These are phyloP conservation scores for Dipteronia sinensis DNA, from an alignment of 345 rosid species.

Conservation along the genomic window DNA sequence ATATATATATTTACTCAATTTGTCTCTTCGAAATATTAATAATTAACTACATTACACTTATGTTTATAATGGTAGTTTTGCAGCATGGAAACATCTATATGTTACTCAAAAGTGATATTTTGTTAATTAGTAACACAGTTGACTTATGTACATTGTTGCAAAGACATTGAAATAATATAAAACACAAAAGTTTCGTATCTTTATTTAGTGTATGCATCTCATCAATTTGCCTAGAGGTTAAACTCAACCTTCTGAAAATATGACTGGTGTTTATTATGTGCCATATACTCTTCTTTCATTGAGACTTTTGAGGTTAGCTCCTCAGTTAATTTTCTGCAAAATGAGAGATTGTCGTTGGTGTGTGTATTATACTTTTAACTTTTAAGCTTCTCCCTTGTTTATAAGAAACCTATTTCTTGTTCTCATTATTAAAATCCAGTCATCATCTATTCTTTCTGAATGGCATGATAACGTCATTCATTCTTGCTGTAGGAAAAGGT, in stretches of 20 bases:
- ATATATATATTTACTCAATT: background rate
- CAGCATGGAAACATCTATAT: background rate
- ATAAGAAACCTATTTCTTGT: background rate
- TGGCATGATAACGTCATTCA: background rate
- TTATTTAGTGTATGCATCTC: background rate
- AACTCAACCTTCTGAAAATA: background rate
- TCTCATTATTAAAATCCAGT: background rate
- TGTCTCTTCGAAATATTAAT: background rate
- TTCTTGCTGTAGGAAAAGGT: constrained; percentile 26
- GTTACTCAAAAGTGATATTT: background rate
- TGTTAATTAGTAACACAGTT: background rate
- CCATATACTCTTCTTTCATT: background rate
- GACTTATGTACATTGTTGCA: background rate
- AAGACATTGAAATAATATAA: background rate
- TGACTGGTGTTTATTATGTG: background rate
- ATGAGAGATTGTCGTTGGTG: background rate
- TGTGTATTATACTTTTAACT: background rate
- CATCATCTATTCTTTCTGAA: background rate
- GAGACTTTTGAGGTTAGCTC: background rate
- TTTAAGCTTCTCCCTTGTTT: background rate
- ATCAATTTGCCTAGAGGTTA: background rate
- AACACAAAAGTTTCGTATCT: background rate
- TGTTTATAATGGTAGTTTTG: background rate
- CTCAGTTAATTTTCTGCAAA: background rate
- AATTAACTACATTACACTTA: background rate